phyloP scores from a whole-genome alignment of 495 filamentous ascomycete genomes.

The Penicillium tannophilum region DNA sequence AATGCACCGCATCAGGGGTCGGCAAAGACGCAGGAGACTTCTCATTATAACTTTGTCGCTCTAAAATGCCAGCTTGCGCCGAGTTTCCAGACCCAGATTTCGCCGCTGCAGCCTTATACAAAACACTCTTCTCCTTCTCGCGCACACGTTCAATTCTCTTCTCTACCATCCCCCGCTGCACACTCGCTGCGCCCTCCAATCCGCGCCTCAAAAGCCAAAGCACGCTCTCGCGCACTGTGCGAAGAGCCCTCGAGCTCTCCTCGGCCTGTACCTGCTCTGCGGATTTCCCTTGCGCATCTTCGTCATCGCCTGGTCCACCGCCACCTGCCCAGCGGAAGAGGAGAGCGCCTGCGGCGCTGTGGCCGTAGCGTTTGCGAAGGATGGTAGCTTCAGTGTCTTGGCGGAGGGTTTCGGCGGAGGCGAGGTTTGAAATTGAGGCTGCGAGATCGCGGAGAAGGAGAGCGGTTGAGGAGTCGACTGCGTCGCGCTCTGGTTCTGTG shows the following conservation, averaged over 20 bases:
- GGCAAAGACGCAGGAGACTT: background rate
- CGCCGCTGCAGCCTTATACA: conserved; percentile 60
- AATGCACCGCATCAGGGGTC: conserved; percentile 23
- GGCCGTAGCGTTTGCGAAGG: conserved; percentile 67
- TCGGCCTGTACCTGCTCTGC: conserved; percentile 72
- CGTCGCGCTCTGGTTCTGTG: conserved; percentile 70
- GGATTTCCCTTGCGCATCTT: conserved; percentile 41
- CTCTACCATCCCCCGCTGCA: conserved; percentile 91
- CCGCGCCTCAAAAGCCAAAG: conserved; percentile 76
- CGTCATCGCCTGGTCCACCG: conserved; percentile 24
- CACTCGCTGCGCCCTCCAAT: conserved; percentile 71
- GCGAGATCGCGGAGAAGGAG: conserved; percentile 81
- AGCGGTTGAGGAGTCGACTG: conserved; percentile 84
- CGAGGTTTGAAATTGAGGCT: conserved; percentile 70
- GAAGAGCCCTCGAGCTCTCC: conserved; percentile 58
- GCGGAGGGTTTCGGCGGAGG: conserved; percentile 79
- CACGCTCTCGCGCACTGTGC: conserved; percentile 72
- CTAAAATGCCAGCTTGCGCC: background rate
- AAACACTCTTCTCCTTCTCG: conserved; percentile 84
- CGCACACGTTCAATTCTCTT: conserved; percentile 77
- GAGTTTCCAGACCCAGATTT: background rate
- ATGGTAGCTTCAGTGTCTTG: conserved; percentile 68
- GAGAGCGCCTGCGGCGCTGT: conserved; percentile 27
- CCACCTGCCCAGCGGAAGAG: conserved; percentile 73
- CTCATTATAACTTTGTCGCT: background rate